phyloP scores from a whole-genome alignment of 78 protist species.

The Guillardia theta region DNA sequence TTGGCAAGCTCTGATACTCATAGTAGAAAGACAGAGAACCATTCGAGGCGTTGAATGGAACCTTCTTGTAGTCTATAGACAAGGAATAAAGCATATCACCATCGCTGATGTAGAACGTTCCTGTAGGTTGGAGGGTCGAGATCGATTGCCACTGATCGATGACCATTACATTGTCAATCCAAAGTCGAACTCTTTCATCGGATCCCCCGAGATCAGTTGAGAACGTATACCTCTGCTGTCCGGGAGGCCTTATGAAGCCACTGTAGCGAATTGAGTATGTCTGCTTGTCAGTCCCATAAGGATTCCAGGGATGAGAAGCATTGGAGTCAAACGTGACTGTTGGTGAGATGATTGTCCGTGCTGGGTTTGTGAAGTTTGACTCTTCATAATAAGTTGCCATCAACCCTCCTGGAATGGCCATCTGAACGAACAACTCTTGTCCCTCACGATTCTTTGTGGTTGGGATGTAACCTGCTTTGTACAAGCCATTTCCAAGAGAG shows the following conservation, averaged over 20 bases:
- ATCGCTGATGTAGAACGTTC: background rate
- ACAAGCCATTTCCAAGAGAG: background rate
- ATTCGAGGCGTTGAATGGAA: background rate
- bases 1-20: too few relatives aligned
- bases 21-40: too few relatives aligned
- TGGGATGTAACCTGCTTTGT: background rate
- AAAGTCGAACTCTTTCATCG: slow-evolving; percentile 2
- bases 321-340: too few relatives aligned
- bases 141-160: background rate
- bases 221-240: too few relatives aligned
- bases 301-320: too few relatives aligned
- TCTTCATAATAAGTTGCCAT: background rate
- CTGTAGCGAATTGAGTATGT: too few relatives aligned
- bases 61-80: background rate
- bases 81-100: background rate
- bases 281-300: too few relatives aligned
- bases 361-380: background rate
- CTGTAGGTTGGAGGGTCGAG: background rate
- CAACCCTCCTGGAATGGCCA: background rate
- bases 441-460: too few relatives aligned
- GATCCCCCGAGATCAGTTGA: too few relatives aligned
- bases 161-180: slow-evolving; percentile 1
- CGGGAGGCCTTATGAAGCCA: too few relatives aligned
- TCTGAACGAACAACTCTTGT: too few relatives aligned
- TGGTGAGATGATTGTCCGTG: too few relatives aligned